Conservation (phyloP, 2,329 filamentous ascomycete genomes). For the Trichoderma guizhouense region DNA sequence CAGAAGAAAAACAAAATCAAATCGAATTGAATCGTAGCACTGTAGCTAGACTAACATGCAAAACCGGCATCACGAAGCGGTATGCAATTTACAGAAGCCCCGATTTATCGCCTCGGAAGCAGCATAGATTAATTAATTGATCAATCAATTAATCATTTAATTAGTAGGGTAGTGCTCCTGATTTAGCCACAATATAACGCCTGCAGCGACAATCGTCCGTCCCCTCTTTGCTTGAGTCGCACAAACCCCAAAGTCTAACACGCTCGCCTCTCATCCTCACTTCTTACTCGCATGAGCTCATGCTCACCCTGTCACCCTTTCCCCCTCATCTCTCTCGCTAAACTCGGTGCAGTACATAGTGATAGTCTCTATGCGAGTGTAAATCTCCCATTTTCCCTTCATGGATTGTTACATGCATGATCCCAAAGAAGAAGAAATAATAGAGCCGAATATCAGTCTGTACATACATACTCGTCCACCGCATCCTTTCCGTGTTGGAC, state of each 20-base stretch:
- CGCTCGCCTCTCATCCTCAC: not conserved
- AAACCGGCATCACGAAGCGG: not conserved
- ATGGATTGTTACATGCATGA: not conserved
- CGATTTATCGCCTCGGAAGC: not conserved
- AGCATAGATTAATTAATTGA: not conserved
- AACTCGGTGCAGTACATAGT: not conserved
- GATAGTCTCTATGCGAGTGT: not conserved
- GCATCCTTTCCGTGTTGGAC: not conserved
- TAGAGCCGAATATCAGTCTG: not conserved
- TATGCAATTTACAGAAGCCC: not conserved
- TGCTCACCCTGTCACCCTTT: not conserved
- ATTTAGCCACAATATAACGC: not conserved
- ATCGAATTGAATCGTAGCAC: not conserved
- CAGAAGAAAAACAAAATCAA: not conserved
- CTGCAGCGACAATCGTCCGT: not conserved
- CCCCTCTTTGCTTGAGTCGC: not conserved
- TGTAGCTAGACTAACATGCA: not conserved
- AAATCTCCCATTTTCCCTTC: not conserved
- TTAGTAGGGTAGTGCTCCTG: not conserved
- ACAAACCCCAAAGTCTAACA: slow-evolving; percentile 1
- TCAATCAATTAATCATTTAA: not conserved
- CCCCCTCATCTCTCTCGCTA: not conserved
- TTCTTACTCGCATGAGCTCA: slow-evolving; percentile 16
- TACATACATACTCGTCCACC: not conserved
- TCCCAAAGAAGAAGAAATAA: not conserved